A percentile compares a stretch with the other conserved stretches of the same genome.
Conservation (phyloP, 2,329 filamentous ascomycete species). For the Colletotrichum costaricense region DNA sequence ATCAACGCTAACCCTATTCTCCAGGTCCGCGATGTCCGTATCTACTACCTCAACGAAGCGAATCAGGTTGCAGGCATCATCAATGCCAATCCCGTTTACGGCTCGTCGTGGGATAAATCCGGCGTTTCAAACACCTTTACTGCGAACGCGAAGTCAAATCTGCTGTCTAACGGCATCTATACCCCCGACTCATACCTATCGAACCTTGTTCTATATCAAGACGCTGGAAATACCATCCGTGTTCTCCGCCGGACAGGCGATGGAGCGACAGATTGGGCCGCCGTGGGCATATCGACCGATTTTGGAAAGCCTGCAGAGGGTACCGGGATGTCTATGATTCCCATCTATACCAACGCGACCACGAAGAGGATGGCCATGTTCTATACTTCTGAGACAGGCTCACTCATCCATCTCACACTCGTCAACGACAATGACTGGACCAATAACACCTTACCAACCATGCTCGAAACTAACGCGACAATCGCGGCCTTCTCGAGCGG, state of each 20-base stretch:
- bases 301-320: constrained; percentile 18
- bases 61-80: constrained; percentile 30
- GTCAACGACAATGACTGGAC: constrained; percentile 15
- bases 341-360: constrained; percentile 12
- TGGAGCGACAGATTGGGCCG: constrained; percentile 16
- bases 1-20: not conserved
- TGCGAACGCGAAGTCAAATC: constrained; percentile 7
- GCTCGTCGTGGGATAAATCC: constrained; percentile 27
- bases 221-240: constrained; percentile 9
- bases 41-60: constrained; percentile 27
- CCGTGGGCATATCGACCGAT: constrained; percentile 14
- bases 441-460: constrained; percentile 19
- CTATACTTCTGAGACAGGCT: constrained; percentile 15
- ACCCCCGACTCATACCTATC: constrained; percentile 21
- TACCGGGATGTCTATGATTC: constrained; percentile 24
- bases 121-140: constrained; percentile 24
- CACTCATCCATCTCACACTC: constrained; percentile 11
- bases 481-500: constrained; percentile 31
- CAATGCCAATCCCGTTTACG: constrained; percentile 12
- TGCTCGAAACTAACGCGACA: constrained; percentile 1
- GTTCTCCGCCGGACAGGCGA: constrained; percentile 23
- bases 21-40: constrained; percentile 25
- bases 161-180: constrained; percentile 31
- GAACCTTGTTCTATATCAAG: constrained; percentile 32
- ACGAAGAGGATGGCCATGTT: constrained; percentile 25